phyloP scores from a whole-genome alignment of 768 basidiomycete species.

The Guyanaporus albipodus region DNA sequence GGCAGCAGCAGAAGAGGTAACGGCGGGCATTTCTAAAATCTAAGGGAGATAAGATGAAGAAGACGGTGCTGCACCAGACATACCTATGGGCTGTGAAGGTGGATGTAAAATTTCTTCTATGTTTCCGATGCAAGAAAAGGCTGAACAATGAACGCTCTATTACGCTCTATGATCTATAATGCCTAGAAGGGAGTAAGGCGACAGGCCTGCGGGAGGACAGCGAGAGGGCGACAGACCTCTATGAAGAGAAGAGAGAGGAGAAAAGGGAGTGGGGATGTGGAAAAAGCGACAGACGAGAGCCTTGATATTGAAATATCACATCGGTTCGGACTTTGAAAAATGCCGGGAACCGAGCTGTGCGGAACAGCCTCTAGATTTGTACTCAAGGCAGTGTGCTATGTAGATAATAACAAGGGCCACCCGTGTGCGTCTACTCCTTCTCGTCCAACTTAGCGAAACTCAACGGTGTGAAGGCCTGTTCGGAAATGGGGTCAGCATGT shows the following conservation, averaged over 20 bases:
- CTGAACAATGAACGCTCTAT: slow-evolving; percentile 67
- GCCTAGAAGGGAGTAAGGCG: slow-evolving; percentile 28
- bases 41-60: slow-evolving; percentile 20
- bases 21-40: slow-evolving; percentile 76
- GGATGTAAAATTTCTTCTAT: slow-evolving; percentile 34
- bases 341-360: slow-evolving; percentile 3
- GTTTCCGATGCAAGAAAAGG: slow-evolving; percentile 41
- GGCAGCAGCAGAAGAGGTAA: slow-evolving; percentile 59
- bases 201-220: background rate
- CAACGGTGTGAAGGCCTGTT: slow-evolving; percentile 46
- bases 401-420: slow-evolving; percentile 8
- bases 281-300: slow-evolving; percentile 5
- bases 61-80: slow-evolving; percentile 9
- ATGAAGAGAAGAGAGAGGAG: slow-evolving; percentile 25
- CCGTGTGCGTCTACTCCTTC: slow-evolving; percentile 26
- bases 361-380: slow-evolving; percentile 13
- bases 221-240: slow-evolving; percentile 30
- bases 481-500: slow-evolving; percentile 26
- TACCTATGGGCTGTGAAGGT: slow-evolving; percentile 42
- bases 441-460: slow-evolving; percentile 44
- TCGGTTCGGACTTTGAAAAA: slow-evolving; percentile 33
- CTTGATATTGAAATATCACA: slow-evolving; percentile 11
- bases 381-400: slow-evolving; percentile 15
- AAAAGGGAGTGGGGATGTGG: slow-evolving; percentile 33
- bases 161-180: slow-evolving; percentile 38